A percentile compares a stretch with the other conserved stretches of the same genome.
phyloP scores from a whole-genome alignment of 345 rosid genomes.

The Gossypium stocksii region DNA sequence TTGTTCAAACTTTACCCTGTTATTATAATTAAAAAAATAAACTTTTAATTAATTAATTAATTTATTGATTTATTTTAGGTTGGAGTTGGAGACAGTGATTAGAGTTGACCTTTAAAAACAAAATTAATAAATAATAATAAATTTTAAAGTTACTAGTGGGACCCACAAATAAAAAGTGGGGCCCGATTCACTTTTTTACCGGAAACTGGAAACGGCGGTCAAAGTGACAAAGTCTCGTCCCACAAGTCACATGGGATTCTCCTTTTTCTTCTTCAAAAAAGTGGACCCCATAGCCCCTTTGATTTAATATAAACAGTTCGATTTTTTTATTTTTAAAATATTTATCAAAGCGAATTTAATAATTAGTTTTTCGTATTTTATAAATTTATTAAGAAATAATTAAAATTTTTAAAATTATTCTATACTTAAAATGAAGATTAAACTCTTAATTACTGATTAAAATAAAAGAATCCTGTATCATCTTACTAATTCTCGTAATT shows the following conservation, averaged over 20 bases:
- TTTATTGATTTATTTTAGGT: not conserved
- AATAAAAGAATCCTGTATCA: rapidly evolving
- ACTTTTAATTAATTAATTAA: no score
- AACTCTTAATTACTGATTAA: rapidly evolving
- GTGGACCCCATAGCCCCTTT: no score
- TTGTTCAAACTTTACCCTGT: rapidly evolving
- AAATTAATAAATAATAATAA: constrained; percentile 29
- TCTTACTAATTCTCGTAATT: not conserved
- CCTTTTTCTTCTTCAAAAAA: not conserved
- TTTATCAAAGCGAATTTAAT: rapidly evolving
- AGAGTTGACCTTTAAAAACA: constrained; percentile 51
- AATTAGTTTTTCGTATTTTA: no score
- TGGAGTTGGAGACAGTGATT: constrained; percentile 44
- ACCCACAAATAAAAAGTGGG: constrained; percentile 9
- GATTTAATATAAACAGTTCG: no score
- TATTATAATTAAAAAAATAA: no score
- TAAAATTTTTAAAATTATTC: no score
- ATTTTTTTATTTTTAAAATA: no score
- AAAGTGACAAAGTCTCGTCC: constrained; percentile 27
- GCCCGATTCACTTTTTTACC: not conserved
- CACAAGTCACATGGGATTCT: constrained; percentile 52
- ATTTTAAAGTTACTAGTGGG: constrained; percentile 15
- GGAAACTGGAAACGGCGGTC: constrained; percentile 39
- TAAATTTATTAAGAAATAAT: rapidly evolving
- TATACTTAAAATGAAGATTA: rapidly evolving